Percentiles rank a stretch among this genome's conserved stretches.
phyloP scores from a whole-genome alignment of 495 filamentous ascomycete genomes.

The Penicillium steckii region DNA sequence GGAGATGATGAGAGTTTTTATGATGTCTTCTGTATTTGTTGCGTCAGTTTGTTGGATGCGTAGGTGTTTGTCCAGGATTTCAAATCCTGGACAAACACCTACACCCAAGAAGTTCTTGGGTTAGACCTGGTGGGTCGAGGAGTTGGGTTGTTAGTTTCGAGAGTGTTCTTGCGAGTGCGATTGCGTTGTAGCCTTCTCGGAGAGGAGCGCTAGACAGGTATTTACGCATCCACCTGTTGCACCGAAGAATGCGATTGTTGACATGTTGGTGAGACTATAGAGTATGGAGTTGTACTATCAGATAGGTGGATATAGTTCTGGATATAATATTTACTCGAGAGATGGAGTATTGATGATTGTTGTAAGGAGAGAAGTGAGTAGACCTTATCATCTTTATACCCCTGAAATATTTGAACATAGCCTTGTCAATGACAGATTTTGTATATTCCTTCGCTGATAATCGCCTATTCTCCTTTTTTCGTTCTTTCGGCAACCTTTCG shows the following conservation, averaged over 20 bases:
- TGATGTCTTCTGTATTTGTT: slow-evolving; percentile 35
- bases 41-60: slow-evolving; percentile 48
- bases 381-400: no score
- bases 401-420: no score
- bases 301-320: not conserved
- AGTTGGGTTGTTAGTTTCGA: slow-evolving; percentile 51
- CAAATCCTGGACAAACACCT: no score
- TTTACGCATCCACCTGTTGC: slow-evolving; percentile 45
- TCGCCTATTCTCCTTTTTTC: no score
- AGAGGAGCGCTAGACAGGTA: slow-evolving; percentile 46
- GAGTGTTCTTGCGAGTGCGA: slow-evolving; percentile 56
- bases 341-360: no score
- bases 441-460: no score
- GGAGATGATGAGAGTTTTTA: slow-evolving; percentile 19
- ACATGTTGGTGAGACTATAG: not conserved
- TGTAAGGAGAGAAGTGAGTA: no score
- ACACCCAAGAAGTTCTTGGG: no score
- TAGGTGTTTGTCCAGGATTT: slow-evolving; percentile 35
- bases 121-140: slow-evolving; percentile 30
- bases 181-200: slow-evolving; percentile 38
- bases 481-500: no score
- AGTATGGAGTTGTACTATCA: not conserved
- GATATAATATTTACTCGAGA: no score
- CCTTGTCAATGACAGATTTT: no score
- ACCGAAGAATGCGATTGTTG: slow-evolving; percentile 42